Base-by-base conservation (phyloP, 495 filamentous ascomycete species). In the Penicillium daleae region DNA sequence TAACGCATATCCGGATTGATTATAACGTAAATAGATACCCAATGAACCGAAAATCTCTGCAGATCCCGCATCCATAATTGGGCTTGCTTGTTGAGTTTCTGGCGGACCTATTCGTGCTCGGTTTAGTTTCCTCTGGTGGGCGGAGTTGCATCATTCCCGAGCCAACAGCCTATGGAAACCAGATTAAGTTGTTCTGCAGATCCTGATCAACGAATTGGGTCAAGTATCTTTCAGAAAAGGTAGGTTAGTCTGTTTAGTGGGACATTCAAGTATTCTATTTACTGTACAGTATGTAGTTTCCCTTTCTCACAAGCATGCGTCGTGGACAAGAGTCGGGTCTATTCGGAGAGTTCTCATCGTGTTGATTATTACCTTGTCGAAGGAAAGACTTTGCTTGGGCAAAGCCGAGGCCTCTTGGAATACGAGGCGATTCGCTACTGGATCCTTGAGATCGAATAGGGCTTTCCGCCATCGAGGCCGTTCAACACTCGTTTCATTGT, bases 71-170 rank as follows among this genome's bases (percentile, higher is more conserved):
- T 12, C 42, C 42, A 46, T 46, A 46, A 21, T 10, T 13, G 8
- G 24, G 42, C 42, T 46, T 46, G 19, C 24, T 9, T n/a, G n/a
- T n/a, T n/a, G n/a, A n/a, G n/a, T 10, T 21, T 40, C 22, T n/a
- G 17, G 24, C 33, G 39, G 3, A 31, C 39, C 27, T 8, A 4
- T 17, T 13, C 9, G 4, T 6, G 46, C 54, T 67, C 65, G 65
- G 60, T 55, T 57, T 22, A 67, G 65, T 67, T 67, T 60, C 65
- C 65, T 29, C 58, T 55, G 12, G 46, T 50, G 15, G 50, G 56
- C 27, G 24, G 24, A 9, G 57, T 63, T 66, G 64, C 64, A 63
- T 66, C 63, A 61, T 35, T 22, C 13, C 63, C 59, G 56, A 56
- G 46, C 24, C 24, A 2, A 6, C 13, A 29, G 24, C 46, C 10